Evolutionary conservation across 768 basidiomycete genomes (phyloP).

Genomic region (Xerocomus potaroensis): DNA sequence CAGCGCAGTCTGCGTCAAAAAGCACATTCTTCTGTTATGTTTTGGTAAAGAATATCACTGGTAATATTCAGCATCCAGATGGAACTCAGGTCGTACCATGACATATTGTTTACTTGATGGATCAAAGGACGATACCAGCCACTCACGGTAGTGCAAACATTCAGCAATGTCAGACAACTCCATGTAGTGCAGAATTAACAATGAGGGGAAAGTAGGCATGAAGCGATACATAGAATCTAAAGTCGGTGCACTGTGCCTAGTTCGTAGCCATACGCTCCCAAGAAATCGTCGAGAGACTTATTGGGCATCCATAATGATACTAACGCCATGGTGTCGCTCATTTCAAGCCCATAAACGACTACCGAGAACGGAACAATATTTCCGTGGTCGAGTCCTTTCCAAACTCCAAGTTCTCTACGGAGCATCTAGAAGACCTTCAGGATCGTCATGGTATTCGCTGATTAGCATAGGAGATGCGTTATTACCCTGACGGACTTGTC

Average conservation of each 20-base stretch:
- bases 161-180: neutral
- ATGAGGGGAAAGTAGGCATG: neutral
- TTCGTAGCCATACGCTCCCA: neutral
- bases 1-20: neutral
- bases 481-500: neutral
- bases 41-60: neutral
- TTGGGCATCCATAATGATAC: neutral
- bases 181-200: neutral
- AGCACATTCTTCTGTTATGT: neutral
- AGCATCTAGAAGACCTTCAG: neutral
- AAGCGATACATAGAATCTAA: neutral
- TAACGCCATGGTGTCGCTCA: neutral
- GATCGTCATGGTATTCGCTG: too few relatives aligned
- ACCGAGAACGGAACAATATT: neutral
- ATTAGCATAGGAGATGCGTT: neutral
- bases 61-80: neutral
- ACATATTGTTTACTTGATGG: neutral
- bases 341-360: neutral
- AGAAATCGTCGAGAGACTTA: neutral
- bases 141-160: neutral
- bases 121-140: neutral
- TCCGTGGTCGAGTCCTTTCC: neutral
- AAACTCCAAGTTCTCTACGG: neutral
- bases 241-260: neutral
- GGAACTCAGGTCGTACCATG: neutral